These are phyloP conservation scores for Aspergillus texensis DNA, from an alignment of 2,329 filamentous ascomycete genomes.

Conservation along the genomic window DNA sequence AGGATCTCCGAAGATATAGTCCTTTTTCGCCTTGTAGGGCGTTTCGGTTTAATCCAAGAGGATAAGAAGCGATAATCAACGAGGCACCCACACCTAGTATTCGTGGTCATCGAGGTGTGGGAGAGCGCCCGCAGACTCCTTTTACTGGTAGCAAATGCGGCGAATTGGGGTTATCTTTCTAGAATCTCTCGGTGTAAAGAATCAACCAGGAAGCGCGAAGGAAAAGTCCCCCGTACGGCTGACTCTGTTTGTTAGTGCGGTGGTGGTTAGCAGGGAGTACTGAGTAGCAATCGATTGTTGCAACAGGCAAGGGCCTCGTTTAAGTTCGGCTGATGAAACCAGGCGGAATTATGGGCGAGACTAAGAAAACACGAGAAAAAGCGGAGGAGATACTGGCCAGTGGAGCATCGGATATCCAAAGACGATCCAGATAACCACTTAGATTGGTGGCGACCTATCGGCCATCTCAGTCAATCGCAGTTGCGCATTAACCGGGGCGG, in stretches of 20 bases:
- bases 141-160: neutral
- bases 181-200: neutral
- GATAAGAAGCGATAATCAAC: constrained; percentile 40
- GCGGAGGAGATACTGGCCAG: constrained; percentile 7
- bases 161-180: neutral
- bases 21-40: constrained; percentile 31
- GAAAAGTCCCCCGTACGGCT: neutral
- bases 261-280: neutral
- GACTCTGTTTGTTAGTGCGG: neutral
- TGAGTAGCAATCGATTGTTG: neutral
- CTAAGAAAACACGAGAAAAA: constrained; percentile 2
- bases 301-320: neutral
- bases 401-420: neutral
- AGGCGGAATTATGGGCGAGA: neutral
- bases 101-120: constrained; percentile 40
- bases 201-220: neutral
- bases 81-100: constrained; percentile 37
- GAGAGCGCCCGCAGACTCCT: constrained; percentile 11
- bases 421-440: constrained; percentile 2
- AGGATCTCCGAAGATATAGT: constrained; percentile 13
- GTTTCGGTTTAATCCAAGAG: constrained; percentile 37
- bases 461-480: constrained; percentile 21
- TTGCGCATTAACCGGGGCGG: neutral
- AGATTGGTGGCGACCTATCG: constrained; percentile 15
- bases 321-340: neutral